phyloP scores from a whole-genome alignment of 176 grass and related monocot species.

The Eragrostis curvula region DNA sequence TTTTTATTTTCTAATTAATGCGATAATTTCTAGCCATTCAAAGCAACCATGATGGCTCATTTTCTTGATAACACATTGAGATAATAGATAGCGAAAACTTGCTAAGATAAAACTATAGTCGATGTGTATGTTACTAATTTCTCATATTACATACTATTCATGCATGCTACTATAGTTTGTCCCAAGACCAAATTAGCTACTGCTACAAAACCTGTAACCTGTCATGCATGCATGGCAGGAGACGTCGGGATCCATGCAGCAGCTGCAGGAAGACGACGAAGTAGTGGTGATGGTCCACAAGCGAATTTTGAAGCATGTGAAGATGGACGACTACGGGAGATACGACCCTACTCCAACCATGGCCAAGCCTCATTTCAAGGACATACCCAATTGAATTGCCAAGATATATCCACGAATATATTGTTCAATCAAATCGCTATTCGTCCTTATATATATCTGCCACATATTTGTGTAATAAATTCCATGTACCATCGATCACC shows the following conservation, averaged over 20 bases:
- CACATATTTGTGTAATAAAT: slow-evolving; percentile 43
- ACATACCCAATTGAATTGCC: slow-evolving; percentile 59
- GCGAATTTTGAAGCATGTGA: slow-evolving; percentile 66
- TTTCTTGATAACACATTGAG: no score
- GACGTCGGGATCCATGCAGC: slow-evolving; percentile 24
- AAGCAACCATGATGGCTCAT: no score
- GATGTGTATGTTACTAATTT: no score
- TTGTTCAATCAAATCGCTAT: not conserved
- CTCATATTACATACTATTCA: not conserved
- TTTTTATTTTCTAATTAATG: no score
- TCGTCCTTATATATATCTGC: not conserved
- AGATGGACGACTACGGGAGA: slow-evolving; percentile 63
- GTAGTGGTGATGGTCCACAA: slow-evolving; percentile 30
- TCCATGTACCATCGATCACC: slow-evolving; percentile 12
- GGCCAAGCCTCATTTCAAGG: slow-evolving; percentile 81
- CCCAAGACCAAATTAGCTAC: not conserved
- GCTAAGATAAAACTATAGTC: no score
- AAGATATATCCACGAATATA: not conserved
- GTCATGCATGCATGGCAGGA: slow-evolving; percentile 29
- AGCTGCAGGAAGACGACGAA: slow-evolving; percentile 37
- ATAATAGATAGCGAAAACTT: no score
- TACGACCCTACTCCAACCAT: slow-evolving; percentile 66
- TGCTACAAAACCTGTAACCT: not conserved
- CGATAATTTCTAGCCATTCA: no score
- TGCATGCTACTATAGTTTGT: no score